Percentiles rank a stretch among this genome's conserved stretches.
phyloP scores from a whole-genome alignment of 805 yeast genomes.

The Saturnispora quitensis region DNA sequence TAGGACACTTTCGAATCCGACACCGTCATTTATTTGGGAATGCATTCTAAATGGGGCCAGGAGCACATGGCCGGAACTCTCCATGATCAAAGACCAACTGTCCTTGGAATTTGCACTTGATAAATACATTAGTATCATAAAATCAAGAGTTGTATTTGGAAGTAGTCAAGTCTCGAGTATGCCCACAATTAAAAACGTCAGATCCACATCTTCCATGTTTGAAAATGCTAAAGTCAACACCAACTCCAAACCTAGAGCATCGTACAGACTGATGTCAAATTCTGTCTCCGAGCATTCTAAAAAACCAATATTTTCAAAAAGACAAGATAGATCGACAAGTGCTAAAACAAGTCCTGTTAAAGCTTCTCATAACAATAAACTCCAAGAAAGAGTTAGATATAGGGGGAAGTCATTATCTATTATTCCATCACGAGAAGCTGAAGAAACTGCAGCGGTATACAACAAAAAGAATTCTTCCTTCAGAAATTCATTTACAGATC shows the following conservation, averaged over 20 bases:
- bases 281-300: conserved; percentile 1
- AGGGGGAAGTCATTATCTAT: neutral
- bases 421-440: neutral
- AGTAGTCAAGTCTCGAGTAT: conserved; percentile 1
- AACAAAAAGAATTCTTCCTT: neutral
- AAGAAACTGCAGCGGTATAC: neutral
- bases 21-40: conserved; percentile 61
- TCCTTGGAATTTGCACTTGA: conserved; percentile 84
- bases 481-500: neutral
- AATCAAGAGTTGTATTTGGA: conserved; percentile 47
- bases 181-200: conserved; percentile 3
- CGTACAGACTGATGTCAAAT: neutral
- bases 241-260: neutral
- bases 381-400: neutral
- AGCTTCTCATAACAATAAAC: neutral
- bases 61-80: conserved; percentile 89
- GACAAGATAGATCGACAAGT: neutral
- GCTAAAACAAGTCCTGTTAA: neutral
- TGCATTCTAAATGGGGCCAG: conserved; percentile 75
- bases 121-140: conserved; percentile 57
- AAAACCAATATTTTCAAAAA: neutral
- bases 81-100: conserved; percentile 82
- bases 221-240: neutral
- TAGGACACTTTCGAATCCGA: conserved; percentile 70
- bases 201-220: conserved; percentile 3